Conservation (phyloP, 2,329 filamentous ascomycete species). For the Exophiala phaeomuriformis region DNA sequence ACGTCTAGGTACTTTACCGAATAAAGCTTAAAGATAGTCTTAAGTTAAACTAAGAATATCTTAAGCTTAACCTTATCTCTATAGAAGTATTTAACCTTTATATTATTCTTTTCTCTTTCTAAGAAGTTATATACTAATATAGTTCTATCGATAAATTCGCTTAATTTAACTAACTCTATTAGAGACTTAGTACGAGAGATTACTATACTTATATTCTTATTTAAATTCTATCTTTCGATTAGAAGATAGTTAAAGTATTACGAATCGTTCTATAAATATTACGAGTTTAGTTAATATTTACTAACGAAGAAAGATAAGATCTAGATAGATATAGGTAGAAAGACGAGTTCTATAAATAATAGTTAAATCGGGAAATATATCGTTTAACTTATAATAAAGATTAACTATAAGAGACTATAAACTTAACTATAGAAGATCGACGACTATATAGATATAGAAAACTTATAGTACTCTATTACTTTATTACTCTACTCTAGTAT, state of each 20-base stretch:
- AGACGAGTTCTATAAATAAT: not conserved
- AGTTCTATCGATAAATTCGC: too few species aligned
- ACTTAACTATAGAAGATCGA: not conserved
- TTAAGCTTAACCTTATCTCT: not conserved
- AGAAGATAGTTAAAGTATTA: not conserved
- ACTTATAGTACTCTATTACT: not conserved
- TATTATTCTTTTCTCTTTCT: not conserved
- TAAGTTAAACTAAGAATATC: not conserved
- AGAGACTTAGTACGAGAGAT: not conserved
- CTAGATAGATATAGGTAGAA: too few species aligned
- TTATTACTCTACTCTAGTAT: not conserved
- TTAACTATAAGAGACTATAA: not conserved
- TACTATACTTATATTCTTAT: not conserved
- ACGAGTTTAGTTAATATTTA: not conserved
- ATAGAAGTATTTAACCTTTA: not conserved
- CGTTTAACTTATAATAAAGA: not conserved
- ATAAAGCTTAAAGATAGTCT: not conserved
- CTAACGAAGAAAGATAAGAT: too few species aligned
- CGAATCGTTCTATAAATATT: not conserved
- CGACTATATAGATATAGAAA: not conserved
- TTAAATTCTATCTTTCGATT: not conserved
- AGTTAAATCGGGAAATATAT: too few species aligned
- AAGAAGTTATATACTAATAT: too few species aligned
- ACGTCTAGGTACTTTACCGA: not conserved
- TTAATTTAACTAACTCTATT: too few species aligned